A percentile compares a stretch with the other conserved stretches of the same genome.
Conservation (phyloP, 2,329 filamentous ascomycete species). For the Pyricularia pennisetigena region DNA sequence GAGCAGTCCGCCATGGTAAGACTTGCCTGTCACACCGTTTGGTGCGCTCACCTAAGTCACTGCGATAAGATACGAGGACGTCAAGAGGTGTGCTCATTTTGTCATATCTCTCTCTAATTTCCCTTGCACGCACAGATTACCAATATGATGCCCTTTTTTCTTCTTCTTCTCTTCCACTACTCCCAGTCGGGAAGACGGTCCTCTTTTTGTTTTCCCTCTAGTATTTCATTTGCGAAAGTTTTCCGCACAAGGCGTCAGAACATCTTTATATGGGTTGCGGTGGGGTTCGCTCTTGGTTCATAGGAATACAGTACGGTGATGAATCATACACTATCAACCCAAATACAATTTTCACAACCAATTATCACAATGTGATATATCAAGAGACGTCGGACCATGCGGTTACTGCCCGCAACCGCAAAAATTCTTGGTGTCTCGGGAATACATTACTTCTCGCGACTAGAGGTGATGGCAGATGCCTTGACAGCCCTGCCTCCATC, state of each 20-base stretch:
- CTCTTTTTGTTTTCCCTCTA: background rate
- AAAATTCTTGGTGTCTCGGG: too few species aligned
- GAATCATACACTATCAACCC: background rate
- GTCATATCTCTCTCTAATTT: background rate
- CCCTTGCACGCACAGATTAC: background rate
- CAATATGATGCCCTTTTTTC: background rate
- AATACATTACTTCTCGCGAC: too few species aligned
- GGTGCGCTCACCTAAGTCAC: background rate
- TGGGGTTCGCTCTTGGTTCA: background rate
- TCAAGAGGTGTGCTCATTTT: background rate
- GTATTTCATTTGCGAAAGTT: background rate
- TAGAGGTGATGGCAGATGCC: conserved; percentile 25
- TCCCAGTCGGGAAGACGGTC: background rate
- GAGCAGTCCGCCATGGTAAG: background rate
- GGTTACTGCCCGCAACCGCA: too few species aligned
- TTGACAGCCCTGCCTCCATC: conserved; percentile 55
- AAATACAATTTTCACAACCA: background rate
- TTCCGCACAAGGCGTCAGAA: background rate
- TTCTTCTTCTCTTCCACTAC: background rate
- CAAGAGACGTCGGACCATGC: background rate
- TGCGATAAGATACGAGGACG: background rate
- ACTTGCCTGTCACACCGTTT: background rate
- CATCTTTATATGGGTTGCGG: background rate
- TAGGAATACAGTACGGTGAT: background rate
- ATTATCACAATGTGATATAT: background rate